These are phyloP conservation scores for Talaromyces amestolkiae DNA, from an alignment of 2,329 filamentous ascomycete species.

Conservation along the genomic window DNA sequence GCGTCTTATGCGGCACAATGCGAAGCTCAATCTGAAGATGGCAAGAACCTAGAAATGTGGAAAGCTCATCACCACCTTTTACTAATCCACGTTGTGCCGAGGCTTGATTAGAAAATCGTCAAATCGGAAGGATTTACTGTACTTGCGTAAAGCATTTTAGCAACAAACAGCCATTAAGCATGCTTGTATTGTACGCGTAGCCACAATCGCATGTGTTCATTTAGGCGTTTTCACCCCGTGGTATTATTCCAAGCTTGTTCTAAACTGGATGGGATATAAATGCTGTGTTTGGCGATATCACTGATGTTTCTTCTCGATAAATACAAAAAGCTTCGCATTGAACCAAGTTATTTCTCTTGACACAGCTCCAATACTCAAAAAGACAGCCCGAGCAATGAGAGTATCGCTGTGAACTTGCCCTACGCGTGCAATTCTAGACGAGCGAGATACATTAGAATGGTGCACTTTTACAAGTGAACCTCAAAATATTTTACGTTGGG, in stretches of 20 bases:
- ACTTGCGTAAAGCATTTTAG: slow-evolving; percentile 46
- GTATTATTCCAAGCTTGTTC: not conserved
- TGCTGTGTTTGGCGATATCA: slow-evolving; percentile 57
- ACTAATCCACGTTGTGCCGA: slow-evolving; percentile 49
- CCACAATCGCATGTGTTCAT: slow-evolving; percentile 56
- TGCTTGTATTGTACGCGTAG: slow-evolving; percentile 62
- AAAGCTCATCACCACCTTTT: slow-evolving; percentile 52
- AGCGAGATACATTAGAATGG: not conserved
- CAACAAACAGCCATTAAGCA: slow-evolving; percentile 42
- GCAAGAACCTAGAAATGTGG: slow-evolving; percentile 53
- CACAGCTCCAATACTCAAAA: slow-evolving; percentile 43
- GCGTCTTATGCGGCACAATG: slow-evolving; percentile 46
- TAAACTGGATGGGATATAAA: slow-evolving; percentile 54
- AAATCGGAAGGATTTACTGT: slow-evolving; percentile 36
- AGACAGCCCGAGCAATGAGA: no score
- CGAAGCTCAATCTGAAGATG: slow-evolving; percentile 51
- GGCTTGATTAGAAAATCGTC: slow-evolving; percentile 37
- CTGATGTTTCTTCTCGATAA: slow-evolving; percentile 76
- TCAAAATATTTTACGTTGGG: no score
- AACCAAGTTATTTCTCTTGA: not conserved
- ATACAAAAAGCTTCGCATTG: slow-evolving; percentile 55
- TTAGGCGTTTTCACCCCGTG: slow-evolving; percentile 57
- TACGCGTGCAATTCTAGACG: not conserved
- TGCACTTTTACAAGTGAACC: no score
- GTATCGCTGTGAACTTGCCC: no score